Evolutionary conservation across 768 basidiomycete species (phyloP).

Genomic region (Lactifluus volemus): DNA sequence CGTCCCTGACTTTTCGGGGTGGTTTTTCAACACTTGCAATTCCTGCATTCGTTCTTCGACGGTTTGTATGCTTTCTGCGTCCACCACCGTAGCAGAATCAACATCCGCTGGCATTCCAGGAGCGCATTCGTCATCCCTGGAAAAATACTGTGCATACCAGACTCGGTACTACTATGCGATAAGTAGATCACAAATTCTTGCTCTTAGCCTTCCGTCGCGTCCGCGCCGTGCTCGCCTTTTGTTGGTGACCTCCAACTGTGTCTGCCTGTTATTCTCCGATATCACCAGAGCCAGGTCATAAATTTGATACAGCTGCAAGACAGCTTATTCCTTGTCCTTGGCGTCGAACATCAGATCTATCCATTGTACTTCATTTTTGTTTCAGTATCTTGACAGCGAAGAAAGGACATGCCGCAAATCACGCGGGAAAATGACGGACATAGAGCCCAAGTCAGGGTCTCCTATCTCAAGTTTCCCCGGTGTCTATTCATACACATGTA

Average conservation of each 20-base stretch:
- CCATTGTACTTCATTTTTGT: no score
- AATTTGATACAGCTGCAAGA: slow-evolving; percentile 73
- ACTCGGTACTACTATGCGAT: background rate
- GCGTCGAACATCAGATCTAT: slow-evolving; percentile 69
- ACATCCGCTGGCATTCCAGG: background rate
- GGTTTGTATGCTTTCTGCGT: background rate
- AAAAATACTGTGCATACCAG: background rate
- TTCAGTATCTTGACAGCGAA: no score
- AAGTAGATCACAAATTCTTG: background rate
- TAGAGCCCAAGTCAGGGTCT: no score
- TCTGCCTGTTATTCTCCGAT: slow-evolving; percentile 31
- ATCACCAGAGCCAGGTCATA: slow-evolving; percentile 63
- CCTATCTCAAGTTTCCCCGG: no score
- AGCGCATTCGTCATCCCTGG: background rate
- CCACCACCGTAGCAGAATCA: background rate
- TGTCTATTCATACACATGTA: no score
- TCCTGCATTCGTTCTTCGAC: background rate
- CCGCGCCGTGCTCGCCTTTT: background rate
- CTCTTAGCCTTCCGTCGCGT: background rate
- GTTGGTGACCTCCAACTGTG: background rate
- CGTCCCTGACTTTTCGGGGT: background rate
- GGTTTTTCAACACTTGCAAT: background rate
- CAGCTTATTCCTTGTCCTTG: slow-evolving; percentile 91
- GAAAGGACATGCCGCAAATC: no score
- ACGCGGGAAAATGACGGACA: no score